These are phyloP conservation scores for Xylariaceae sp. DNA, from an alignment of 2,329 filamentous ascomycete genomes.

Conservation along the genomic window DNA sequence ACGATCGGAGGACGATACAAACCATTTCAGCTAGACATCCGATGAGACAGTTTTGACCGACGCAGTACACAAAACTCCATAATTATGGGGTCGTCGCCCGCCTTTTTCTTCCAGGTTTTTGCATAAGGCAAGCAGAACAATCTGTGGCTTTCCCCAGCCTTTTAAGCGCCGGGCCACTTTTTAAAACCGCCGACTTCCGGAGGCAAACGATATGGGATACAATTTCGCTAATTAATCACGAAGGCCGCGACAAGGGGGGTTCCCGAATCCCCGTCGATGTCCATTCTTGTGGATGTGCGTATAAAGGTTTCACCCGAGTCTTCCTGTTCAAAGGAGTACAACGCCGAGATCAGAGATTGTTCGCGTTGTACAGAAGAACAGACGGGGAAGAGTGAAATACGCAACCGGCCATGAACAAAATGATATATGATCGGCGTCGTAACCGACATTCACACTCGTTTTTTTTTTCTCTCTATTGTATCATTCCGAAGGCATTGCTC, in stretches of 20 bases:
- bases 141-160: neutral
- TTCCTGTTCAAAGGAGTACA: neutral
- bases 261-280: neutral
- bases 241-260: neutral
- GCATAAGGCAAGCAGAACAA: neutral
- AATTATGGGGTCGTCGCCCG: neutral
- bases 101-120: neutral
- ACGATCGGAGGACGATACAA: constrained; percentile 77
- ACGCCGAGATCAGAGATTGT: neutral
- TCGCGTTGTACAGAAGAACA: neutral
- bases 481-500: neutral
- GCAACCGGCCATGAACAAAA: neutral
- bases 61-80: neutral
- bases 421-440: neutral
- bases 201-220: neutral
- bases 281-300: neutral
- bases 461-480: neutral
- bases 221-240: neutral
- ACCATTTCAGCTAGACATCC: constrained; percentile 77
- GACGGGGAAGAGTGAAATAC: neutral
- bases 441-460: constrained; percentile 1
- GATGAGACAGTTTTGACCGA: constrained; percentile 41
- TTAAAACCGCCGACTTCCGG: neutral
- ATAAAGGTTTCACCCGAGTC: neutral
- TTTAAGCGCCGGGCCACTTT: constrained; percentile 13